Evolutionary conservation across 176 grass and related monocot species (phyloP), one percentile per base, ranked within the genome.

Genomic region (Triticum dicoccoides): DNA sequence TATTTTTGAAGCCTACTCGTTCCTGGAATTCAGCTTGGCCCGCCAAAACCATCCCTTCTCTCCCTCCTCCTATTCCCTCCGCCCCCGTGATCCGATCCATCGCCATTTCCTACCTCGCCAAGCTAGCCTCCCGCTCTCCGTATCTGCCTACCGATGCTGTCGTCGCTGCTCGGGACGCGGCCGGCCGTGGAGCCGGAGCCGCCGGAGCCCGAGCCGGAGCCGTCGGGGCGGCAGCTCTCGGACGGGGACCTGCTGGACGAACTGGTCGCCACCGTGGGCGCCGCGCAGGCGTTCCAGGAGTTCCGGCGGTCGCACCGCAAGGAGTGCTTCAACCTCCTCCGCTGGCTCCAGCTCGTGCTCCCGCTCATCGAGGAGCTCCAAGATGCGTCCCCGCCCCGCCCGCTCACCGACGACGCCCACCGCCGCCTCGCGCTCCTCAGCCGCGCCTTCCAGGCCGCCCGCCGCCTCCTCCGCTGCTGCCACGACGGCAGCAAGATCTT

Each of bases 401-500:
- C 88, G 18, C 88, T 90, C 65, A 78, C 79, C 41, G 72, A 72
- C 58, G 84, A 77, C 14, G 88, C 89, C 3, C 85, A 83, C 85
- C 35, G 35, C 21, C 49, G 56, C 61, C 79, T 95, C 21, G 65
- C 42, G 25, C 54, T 69, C 51, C 87, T 95, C n/a, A 64, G 67
- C 5, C 79, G 85, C 14, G 81, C 91, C 2, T 91, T 95, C 86
- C 44, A 80, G 0, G 83, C 89, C 21, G 91, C 93, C 12, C 87
- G 89, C 8, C 89, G 88, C 34, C 84, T 95, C 32, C 84, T 95
- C 12, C 80, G 94, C 1, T 87, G 78, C 61, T 95, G 91, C 84
- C 91, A 95, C 14, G 94, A 95, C 8, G 91, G 91, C 23, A 95
- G 94, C 84, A 95, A 95, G 81, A 91, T 95, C 51, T 93, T 87